Conservation (phyloP, 2,329 filamentous ascomycete genomes). For the Epichloe typhina region DNA sequence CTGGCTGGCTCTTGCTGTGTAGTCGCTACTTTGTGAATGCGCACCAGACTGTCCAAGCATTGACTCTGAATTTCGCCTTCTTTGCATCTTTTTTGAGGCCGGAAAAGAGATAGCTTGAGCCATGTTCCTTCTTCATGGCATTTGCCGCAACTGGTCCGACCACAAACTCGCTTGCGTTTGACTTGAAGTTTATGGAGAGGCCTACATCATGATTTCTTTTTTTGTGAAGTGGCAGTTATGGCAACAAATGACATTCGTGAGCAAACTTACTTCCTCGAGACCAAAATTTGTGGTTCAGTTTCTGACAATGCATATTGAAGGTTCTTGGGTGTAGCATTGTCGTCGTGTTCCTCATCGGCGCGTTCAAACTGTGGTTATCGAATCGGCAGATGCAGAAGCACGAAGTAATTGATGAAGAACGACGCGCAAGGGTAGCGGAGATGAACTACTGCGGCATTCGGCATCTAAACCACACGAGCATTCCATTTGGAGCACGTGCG, state of each 20-base stretch:
- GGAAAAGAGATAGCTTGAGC: neutral
- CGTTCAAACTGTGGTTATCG: slow-evolving; percentile 52
- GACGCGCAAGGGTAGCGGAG: slow-evolving; percentile 38
- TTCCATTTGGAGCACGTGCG: slow-evolving; percentile 78
- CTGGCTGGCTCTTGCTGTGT: slow-evolving; percentile 6
- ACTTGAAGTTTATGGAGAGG: neutral
- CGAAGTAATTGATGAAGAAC: slow-evolving; percentile 53
- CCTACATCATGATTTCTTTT: slow-evolving; percentile 31
- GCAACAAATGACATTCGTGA: slow-evolving; percentile 84
- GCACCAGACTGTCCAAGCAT: neutral
- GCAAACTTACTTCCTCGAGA: slow-evolving; percentile 20
- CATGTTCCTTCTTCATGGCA: slow-evolving; percentile 1
- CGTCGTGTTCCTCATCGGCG: slow-evolving; percentile 54
- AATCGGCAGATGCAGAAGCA: slow-evolving; percentile 43
- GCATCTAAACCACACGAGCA: slow-evolving; percentile 33
- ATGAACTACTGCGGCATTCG: slow-evolving; percentile 41
- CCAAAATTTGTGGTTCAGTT: too few species aligned
- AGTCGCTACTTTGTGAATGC: neutral
- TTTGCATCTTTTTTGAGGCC: neutral
- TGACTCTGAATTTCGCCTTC: neutral
- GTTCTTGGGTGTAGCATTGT: slow-evolving; percentile 60
- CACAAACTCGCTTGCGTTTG: neutral
- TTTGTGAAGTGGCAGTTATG: slow-evolving; percentile 65
- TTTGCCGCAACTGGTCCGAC: neutral
- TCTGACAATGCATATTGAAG: slow-evolving; percentile 27